Base-by-base conservation (phyloP, 106 monocot species). In the Allium sativum region DNA sequence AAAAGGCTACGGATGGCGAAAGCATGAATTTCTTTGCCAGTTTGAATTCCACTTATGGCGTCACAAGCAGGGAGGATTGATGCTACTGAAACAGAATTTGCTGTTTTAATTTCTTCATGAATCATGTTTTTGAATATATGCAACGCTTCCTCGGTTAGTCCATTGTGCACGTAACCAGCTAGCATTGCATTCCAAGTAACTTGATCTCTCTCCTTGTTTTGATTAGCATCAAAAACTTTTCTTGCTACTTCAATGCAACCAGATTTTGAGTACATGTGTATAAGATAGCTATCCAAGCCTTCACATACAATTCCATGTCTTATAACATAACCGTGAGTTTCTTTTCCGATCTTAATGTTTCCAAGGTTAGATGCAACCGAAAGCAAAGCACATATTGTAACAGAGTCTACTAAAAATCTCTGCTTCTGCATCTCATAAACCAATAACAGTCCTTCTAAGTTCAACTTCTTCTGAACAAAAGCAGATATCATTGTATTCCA, bases 111-210 rank as follows among this genome's bases (percentile, higher is more conserved):
- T 71, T 71, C 58, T 19, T 69, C 73, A 44, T 82, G 69, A 53
- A 98, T 74, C 88, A 98, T 87, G 44, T 71, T 22, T 12, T 65
- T 47, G 45, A 98, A 83, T 58, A 85, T 52, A 13, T 74, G 59
- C 9, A 88, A 21, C 19, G 92, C 87, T 11, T 72, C 16, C 40
- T 92, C 82, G 20, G 41, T 40, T 46, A 62, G 73, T 17, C 72
- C 71, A 40, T 71, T 81, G 12, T 85, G 87, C 44, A 72, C 68
- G 42, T 92, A 88, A 7, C 87, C 91, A 5, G 92, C 76, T 65
- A 98, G 76, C 98, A 98, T 98, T 3, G 98, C 91, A 71, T 98
- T 98, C 98, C 98, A 98, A 8, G 88, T 92, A 18, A 92, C 98
- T 52, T 72, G 80, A 69, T 98, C 98, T 72, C 74, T 74, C 54